These are phyloP conservation scores for Pyrus communis DNA, from an alignment of 306 rosid species.

Conservation along the genomic window DNA sequence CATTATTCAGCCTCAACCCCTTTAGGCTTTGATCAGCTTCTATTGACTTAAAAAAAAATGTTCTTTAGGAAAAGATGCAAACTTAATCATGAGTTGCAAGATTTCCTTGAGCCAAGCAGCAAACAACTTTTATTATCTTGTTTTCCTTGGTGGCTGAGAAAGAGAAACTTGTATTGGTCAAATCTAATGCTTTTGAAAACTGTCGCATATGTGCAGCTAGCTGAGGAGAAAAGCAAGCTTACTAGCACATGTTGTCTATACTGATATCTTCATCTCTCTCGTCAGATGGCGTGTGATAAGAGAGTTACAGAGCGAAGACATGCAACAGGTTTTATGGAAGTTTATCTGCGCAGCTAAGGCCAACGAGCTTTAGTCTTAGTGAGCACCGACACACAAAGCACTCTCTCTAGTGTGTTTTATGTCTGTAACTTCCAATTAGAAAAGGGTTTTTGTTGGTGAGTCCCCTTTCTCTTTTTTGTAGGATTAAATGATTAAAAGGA, in stretches of 20 bases:
- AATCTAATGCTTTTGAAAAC: background rate
- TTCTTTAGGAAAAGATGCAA: background rate
- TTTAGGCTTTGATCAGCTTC: background rate
- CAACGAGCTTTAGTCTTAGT: background rate
- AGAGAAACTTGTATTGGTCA: background rate
- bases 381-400: background rate
- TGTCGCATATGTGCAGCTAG: background rate
- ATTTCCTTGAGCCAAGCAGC: background rate
- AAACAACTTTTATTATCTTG: background rate
- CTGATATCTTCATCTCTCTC: no score
- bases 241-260: no score
- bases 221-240: background rate
- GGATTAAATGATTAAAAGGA: conserved; percentile 6
- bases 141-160: background rate
- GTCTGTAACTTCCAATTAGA: background rate
- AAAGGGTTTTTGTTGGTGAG: background rate
- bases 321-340: background rate
- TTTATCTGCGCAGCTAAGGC: background rate
- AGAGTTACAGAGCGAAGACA: background rate
- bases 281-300: no score
- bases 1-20: background rate
- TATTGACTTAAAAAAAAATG: background rate
- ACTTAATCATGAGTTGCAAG: background rate
- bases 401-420: background rate
- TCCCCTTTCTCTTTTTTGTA: conserved; percentile 1